Conservation (phyloP, 169 alveolate species). For the Eimeria sp. region DNA sequence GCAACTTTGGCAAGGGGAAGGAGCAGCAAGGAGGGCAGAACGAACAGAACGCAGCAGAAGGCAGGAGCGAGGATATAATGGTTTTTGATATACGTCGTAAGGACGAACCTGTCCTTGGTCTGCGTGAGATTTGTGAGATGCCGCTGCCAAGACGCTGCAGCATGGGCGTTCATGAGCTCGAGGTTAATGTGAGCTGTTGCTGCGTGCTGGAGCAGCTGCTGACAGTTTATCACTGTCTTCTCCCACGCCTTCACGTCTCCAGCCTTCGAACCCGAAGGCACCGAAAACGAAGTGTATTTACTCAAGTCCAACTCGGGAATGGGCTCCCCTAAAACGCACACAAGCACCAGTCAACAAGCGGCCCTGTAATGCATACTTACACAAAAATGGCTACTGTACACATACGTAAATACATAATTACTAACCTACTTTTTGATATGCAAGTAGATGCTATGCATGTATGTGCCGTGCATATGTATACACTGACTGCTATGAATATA, state of each 20-base stretch:
- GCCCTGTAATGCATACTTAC: not conserved
- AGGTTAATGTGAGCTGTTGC: slow-evolving; percentile 51
- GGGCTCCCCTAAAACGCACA: not conserved
- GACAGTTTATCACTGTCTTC: not conserved
- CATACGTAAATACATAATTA: no score
- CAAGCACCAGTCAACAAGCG: not conserved
- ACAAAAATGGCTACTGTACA: no score
- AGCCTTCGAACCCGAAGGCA: slow-evolving; percentile 58
- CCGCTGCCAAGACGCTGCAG: slow-evolving; percentile 45
- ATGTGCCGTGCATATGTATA: not conserved
- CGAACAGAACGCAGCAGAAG: not conserved
- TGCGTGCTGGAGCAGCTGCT: slow-evolving; percentile 63
- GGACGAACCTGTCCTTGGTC: slow-evolving; percentile 28
- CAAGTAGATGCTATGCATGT: not conserved
- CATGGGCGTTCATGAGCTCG: slow-evolving; percentile 43
- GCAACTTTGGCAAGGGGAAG: not conserved
- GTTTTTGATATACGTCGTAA: no score
- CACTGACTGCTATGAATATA: no score
- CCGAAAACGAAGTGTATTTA: not conserved
- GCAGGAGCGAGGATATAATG: not conserved
- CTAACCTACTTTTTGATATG: no score
- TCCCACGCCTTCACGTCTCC: slow-evolving; percentile 37
- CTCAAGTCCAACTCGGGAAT: slow-evolving; percentile 48
- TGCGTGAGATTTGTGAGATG: slow-evolving; percentile 11
- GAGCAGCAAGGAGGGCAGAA: not conserved